Evolutionary conservation across 1,284 basidiomycete genomes (phyloP).

Genomic region (Termitomyces sp.): DNA sequence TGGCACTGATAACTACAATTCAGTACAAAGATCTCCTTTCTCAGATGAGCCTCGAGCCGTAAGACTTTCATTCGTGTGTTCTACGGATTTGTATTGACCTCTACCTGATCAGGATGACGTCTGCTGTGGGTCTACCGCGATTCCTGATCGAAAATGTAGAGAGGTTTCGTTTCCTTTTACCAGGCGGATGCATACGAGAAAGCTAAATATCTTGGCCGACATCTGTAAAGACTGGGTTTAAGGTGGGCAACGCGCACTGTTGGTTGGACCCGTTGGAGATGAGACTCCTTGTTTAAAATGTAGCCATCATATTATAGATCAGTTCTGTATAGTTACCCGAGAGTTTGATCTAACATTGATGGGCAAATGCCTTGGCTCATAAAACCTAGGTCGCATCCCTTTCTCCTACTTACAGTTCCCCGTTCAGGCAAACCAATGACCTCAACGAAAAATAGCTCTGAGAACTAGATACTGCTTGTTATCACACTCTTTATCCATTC

Average conservation of each 20-base stretch:
- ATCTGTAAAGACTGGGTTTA: neutral
- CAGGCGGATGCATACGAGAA: slow-evolving; percentile 49
- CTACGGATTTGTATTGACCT: neutral
- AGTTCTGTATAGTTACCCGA: too few species aligned
- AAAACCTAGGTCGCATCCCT: too few species aligned
- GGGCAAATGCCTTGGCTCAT: too few species aligned
- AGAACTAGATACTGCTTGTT: neutral
- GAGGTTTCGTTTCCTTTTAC: slow-evolving; percentile 52
- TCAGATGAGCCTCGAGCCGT: slow-evolving; percentile 49
- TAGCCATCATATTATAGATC: too few species aligned
- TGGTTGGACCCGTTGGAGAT: too few species aligned
- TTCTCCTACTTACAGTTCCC: neutral
- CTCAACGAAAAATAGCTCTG: neutral
- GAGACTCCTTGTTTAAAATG: too few species aligned
- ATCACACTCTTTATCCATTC: slow-evolving; percentile 9
- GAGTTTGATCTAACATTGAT: too few species aligned
- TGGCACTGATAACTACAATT: slow-evolving; percentile 5
- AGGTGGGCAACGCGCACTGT: neutral
- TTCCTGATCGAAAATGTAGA: slow-evolving; percentile 48
- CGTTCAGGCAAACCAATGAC: slow-evolving; percentile 7
- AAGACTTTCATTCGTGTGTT: slow-evolving; percentile 18
- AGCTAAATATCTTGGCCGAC: neutral
- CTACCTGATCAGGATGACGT: slow-evolving; percentile 28
- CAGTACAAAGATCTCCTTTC: slow-evolving; percentile 50
- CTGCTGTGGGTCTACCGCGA: slow-evolving; percentile 49